These are phyloP conservation scores for Candida boidinii DNA, from an alignment of 805 yeast species.

Conservation along the genomic window DNA sequence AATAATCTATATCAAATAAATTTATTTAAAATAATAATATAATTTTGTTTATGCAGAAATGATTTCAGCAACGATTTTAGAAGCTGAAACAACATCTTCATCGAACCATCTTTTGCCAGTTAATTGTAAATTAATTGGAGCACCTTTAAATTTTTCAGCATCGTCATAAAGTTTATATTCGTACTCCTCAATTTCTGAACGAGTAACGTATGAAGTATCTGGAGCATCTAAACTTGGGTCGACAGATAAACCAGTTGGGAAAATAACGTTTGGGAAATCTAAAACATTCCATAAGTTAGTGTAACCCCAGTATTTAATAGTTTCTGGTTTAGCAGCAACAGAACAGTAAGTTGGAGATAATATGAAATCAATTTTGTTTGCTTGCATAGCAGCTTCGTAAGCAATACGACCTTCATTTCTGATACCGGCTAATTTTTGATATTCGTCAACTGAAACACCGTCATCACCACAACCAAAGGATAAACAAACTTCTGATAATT, in stretches of 20 bases:
- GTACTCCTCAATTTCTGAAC: conserved; percentile 20
- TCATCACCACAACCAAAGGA: conserved; percentile 48
- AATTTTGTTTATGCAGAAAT: conserved; percentile 7
- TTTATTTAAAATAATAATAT: too few relatives aligned
- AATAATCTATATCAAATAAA: too few relatives aligned
- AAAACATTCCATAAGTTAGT: conserved; percentile 60
- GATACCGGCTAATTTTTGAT: conserved; percentile 33
- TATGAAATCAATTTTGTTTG: conserved; percentile 48
- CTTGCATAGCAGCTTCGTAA: conserved; percentile 39
- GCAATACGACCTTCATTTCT: conserved; percentile 47
- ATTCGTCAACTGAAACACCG: conserved; percentile 34
- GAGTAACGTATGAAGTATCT: conserved; percentile 9
- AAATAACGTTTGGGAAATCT: conserved; percentile 54
- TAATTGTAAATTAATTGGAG: conserved; percentile 43
- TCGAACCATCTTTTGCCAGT: conserved; percentile 43
- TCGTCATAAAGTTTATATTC: conserved; percentile 24
- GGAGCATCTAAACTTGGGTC: conserved; percentile 23
- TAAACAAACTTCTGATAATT: conserved; percentile 44
- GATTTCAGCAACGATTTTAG: conserved; percentile 29
- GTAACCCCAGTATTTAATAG: conserved; percentile 64
- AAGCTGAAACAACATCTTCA: conserved; percentile 38
- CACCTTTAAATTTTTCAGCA: conserved; percentile 29
- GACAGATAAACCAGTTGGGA: conserved; percentile 49
- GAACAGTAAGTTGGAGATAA: conserved; percentile 55
- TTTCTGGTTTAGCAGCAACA: conserved; percentile 57